Base-by-base conservation (phyloP, 2,329 filamentous ascomycete genomes). In the Neofusicoccum sp. region DNA sequence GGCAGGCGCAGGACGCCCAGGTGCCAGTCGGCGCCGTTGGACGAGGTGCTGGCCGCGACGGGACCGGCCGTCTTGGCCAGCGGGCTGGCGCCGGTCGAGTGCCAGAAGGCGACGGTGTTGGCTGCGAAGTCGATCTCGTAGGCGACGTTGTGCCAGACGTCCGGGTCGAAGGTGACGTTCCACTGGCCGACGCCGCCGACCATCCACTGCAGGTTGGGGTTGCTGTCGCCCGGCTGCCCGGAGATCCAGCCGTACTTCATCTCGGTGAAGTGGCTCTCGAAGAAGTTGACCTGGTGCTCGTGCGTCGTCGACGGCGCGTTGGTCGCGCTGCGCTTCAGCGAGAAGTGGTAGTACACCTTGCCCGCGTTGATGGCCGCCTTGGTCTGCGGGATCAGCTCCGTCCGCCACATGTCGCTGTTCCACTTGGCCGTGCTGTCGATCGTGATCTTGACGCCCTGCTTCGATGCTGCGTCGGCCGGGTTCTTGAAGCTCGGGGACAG, bases 211-310 rank as follows among this genome's bases (percentile, higher is more conserved):
- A 91, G 79, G 67, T 83, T 82, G 34, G 79, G 79, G 64, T 83
- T 80, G 41, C 81, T 77, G 64, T 84, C 79, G 61, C 81, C 83
- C 3, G 74, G 71, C 62, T 80, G 77, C 41, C 81, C 81, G 65
- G 71, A 77, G 37, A 87, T 78, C 83, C 83, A 86, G 48, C 89
- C 89, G 63, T 85, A 85, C 79, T 91, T 91, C 73, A 92, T 77
- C 79, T 91, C 89, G 11, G 88, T 91, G 76, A 91, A 91, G 77
- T 91, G 89, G 73, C 81, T 85, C 77, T 90, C 88, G 77, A 86
- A 85, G 72, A 85, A 86, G 66, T 77, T 79, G 60, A 86, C 80
- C 76, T 91, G 89, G 75, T 92, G 89, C 79, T 92, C 89, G 61
- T 87, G 83, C 9, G 80, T 83, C 4, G 82, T 77, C 44, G 81